These are phyloP conservation scores for Umbelopsis sp. DNA, from an alignment of 192 early-diverging fungal species.

Conservation along the genomic window DNA sequence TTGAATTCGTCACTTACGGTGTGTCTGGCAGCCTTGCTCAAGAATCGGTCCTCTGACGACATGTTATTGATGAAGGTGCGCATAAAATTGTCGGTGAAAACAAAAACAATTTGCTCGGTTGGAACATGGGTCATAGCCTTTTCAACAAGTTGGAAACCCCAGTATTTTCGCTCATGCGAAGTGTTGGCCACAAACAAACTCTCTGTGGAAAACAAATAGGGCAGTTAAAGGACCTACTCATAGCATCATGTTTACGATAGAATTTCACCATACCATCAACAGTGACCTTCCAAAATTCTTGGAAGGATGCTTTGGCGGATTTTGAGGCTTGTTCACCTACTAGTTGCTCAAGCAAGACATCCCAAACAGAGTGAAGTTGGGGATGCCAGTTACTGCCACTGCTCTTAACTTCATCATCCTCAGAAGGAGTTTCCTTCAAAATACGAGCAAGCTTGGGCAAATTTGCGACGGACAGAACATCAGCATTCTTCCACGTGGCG, in stretches of 20 bases:
- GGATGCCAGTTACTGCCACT: constrained; percentile 60
- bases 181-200: constrained; percentile 72
- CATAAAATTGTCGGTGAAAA: constrained; percentile 87
- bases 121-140: constrained; percentile 59
- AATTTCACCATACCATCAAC: constrained; percentile 66
- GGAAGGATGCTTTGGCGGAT: constrained; percentile 55
- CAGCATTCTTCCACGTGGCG: constrained; percentile 32
- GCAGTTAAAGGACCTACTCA: not conserved
- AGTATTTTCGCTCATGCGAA: constrained; percentile 84
- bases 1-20: constrained; percentile 47
- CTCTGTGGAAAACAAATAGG: constrained; percentile 39
- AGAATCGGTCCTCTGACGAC: constrained; percentile 67
- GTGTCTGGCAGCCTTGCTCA: constrained; percentile 80
- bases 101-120: constrained; percentile 58
- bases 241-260: no score
- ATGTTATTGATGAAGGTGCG: constrained; percentile 86
- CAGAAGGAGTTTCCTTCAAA: constrained; percentile 35
- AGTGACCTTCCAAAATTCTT: constrained; percentile 77
- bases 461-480: constrained; percentile 35
- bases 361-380: constrained; percentile 83
- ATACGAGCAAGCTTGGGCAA: constrained; percentile 30
- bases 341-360: constrained; percentile 52
- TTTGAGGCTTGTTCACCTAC: constrained; percentile 18
- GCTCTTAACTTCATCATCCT: constrained; percentile 43
- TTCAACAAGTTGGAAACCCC: constrained; percentile 87